These are phyloP conservation scores for Oryza officinalis DNA, from an alignment of 176 grass and related monocot genomes.

Conservation along the genomic window DNA sequence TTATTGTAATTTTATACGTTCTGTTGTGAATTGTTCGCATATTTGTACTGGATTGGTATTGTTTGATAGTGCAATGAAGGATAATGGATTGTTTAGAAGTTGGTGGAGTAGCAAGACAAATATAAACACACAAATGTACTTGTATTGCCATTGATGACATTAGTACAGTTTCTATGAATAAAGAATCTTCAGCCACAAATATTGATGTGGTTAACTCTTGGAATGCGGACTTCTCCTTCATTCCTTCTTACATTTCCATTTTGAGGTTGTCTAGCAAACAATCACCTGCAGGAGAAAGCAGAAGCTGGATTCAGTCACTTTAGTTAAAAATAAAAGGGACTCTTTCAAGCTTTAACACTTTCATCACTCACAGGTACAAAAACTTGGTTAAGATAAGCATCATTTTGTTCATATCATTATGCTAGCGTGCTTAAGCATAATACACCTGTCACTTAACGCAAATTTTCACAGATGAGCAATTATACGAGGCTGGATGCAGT, in stretches of 20 bases:
- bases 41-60: conserved; percentile 21
- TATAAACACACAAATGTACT: conserved; percentile 35
- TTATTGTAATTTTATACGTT: conserved; percentile 29
- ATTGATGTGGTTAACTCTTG: conserved; percentile 27
- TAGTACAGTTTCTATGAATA: conserved; percentile 49
- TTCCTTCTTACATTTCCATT: conserved; percentile 66
- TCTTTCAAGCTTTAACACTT: neutral
- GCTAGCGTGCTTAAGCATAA: neutral
- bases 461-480: neutral
- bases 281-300: conserved; percentile 49
- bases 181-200: conserved; percentile 47
- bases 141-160: conserved; percentile 45
- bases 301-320: conserved; percentile 17
- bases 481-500: neutral
- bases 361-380: neutral
- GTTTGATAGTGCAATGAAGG: conserved; percentile 14
- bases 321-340: neutral
- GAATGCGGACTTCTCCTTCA: neutral
- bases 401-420: neutral
- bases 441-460: neutral
- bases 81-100: neutral
- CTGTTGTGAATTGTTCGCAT: conserved; percentile 27
- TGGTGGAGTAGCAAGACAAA: conserved; percentile 26
- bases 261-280: conserved; percentile 56
- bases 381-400: neutral